Evolutionary conservation across 2,329 filamentous ascomycete genomes (phyloP), one percentile per base, ranked within the genome.

Genomic region (Penicillium sp.): DNA sequence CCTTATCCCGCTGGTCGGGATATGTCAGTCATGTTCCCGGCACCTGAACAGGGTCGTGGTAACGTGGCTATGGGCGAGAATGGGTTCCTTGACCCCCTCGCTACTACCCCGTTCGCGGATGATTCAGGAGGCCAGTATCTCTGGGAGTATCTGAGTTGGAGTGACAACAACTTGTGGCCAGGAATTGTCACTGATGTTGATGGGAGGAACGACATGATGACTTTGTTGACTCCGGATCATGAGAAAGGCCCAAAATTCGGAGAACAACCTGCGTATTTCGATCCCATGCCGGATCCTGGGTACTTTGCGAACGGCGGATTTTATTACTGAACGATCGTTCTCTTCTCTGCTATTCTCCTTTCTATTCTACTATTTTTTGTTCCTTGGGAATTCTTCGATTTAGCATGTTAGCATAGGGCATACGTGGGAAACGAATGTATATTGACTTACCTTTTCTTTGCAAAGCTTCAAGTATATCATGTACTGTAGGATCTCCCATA

Each of bases 81-180:
- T 45, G 58, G 60, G 3, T 58, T 63, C 37, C 37, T 57, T 0
- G 64, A 66, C 35, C 54, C 61, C 0, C 50, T 65, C 3, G 46
- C 59, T 7, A 48, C 55, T 7, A 49, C 56, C 6, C 57, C 60
- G 0, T 59, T 62, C 13, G 55, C 63, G 5, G 62, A 67, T 45
- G 62, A 67, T 4, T 57, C 61, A 2, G 61, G 53, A 15, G 56
- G 61, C 2, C 64, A 67, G 47, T 63, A 65, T 49, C 61, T 69
- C 10, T 68, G 65, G 65, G 67, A 69, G 45, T 69, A 67, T 46
- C 55, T 69, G 28, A 68, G 63, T 46, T 69, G 67, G 67, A 68
- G 67, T 49, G 66, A 69, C 32, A 62, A 57, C 40, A 67, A 57
- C 32, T 38, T 67, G 43, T 69, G 53, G 65, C 60, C 62, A 1